These are phyloP conservation scores for Aureobasidium sp. DNA, from an alignment of 2,329 filamentous ascomycete genomes.

Conservation along the genomic window DNA sequence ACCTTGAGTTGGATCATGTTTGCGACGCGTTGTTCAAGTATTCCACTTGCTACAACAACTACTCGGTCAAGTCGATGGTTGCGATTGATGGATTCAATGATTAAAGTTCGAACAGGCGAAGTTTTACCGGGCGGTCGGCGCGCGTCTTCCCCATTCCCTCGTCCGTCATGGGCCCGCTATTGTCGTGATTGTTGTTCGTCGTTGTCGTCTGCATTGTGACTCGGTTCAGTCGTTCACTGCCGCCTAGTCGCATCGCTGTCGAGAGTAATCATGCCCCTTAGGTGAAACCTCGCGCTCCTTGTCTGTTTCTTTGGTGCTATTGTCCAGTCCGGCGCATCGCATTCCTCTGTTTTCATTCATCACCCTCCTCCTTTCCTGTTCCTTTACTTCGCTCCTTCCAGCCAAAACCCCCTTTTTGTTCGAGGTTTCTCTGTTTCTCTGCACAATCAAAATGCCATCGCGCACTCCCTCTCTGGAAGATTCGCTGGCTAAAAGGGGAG, in stretches of 20 bases:
- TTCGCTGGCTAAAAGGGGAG: slow-evolving; percentile 55
- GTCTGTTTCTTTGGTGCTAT: slow-evolving; percentile 11
- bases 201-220: slow-evolving; percentile 1
- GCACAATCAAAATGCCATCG: slow-evolving; percentile 17
- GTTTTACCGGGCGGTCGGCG: background rate
- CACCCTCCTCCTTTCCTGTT: background rate
- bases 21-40: slow-evolving; percentile 21
- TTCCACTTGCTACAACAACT: background rate
- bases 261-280: slow-evolving; percentile 1
- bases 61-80: background rate
- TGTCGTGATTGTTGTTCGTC: background rate
- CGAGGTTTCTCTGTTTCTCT: background rate
- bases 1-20: slow-evolving; percentile 67
- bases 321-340: slow-evolving; percentile 15
- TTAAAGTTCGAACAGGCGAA: slow-evolving; percentile 1
- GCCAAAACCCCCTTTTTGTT: background rate
- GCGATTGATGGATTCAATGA: background rate
- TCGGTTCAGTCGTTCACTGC: background rate
- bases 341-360: slow-evolving; percentile 13
- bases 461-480: slow-evolving; percentile 34
- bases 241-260: background rate
- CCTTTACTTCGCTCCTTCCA: background rate
- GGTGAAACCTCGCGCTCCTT: slow-evolving; percentile 7
- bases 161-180: background rate
- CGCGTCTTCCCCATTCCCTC: background rate